phyloP scores from a whole-genome alignment of 169 alveolate species.

The Plasmodium chabaudi region DNA sequence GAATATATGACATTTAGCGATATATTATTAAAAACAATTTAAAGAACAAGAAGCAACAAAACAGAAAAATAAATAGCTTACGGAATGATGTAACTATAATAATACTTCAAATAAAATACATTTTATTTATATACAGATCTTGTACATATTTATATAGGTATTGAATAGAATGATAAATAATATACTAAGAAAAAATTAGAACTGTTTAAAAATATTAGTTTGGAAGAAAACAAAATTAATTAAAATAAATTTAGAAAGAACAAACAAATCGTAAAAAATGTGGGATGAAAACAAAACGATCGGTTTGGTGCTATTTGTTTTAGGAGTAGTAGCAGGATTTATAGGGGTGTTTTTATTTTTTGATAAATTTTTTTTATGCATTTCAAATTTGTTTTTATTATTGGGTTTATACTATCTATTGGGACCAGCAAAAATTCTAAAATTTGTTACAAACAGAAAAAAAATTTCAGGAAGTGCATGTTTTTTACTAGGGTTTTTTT shows the following conservation, averaged over 20 bases:
- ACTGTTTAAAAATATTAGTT: not conserved
- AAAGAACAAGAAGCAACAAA: no score
- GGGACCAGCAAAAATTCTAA: constrained; percentile 80
- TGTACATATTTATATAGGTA: no score
- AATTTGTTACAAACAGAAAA: constrained; percentile 75
- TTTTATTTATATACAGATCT: no score
- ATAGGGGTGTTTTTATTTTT: constrained; percentile 79
- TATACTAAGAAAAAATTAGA: no score
- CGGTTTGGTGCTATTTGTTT: constrained; percentile 48
- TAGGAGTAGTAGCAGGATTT: constrained; percentile 66
- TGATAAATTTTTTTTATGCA: constrained; percentile 77
- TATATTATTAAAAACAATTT: no score
- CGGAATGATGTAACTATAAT: no score
- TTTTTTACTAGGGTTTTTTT: constrained; percentile 77
- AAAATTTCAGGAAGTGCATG: constrained; percentile 78
- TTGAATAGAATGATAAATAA: no score
- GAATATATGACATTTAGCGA: no score
- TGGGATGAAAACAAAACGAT: constrained; percentile 53
- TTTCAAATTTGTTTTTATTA: constrained; percentile 78
- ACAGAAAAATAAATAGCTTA: no score
- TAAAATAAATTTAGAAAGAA: not conserved
- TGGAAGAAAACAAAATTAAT: not conserved
- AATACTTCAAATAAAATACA: no score
- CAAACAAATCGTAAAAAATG: constrained; percentile 25
- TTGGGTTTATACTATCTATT: constrained; percentile 80